A percentile compares a stretch with the other conserved stretches of the same genome.
Evolutionary conservation across 345 rosid genomes (phyloP).

Genomic region (Populus alba): DNA sequence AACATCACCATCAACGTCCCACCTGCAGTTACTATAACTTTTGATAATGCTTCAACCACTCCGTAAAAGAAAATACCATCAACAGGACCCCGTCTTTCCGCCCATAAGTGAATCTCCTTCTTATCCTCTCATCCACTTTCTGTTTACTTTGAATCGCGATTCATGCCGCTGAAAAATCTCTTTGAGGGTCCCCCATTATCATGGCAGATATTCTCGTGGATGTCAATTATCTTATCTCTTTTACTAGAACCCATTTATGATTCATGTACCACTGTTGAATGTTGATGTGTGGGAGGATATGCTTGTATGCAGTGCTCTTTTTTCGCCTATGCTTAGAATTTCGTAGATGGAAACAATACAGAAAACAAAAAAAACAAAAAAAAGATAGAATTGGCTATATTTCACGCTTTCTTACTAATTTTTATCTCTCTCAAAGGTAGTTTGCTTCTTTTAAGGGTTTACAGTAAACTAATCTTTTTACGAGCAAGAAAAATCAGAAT

Average conservation of each 20-base stretch:
- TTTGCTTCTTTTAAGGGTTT: no score
- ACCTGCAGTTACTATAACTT: slow-evolving; percentile 28
- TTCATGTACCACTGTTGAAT: not conserved
- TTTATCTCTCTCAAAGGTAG: no score
- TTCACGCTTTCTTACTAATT: no score
- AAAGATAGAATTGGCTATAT: no score
- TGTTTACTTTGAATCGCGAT: slow-evolving; percentile 23
- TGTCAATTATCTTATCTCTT: slow-evolving; percentile 1
- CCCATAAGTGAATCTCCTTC: not conserved
- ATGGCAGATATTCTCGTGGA: slow-evolving; percentile 17
- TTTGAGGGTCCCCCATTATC: slow-evolving; percentile 12
- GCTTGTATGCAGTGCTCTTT: not conserved
- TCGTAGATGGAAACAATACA: no score
- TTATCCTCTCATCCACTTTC: not conserved
- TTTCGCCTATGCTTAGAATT: not conserved
- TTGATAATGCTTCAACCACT: slow-evolving; percentile 42
- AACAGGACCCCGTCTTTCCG: not conserved
- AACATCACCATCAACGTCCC: slow-evolving; percentile 29
- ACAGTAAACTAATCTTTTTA: no score
- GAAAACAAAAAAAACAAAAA: no score
- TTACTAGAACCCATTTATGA: not conserved
- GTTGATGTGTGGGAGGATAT: not conserved
- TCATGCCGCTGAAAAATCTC: not conserved
- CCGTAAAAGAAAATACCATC: not conserved
- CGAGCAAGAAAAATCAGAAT: no score